These are phyloP conservation scores for Rhodotorula mucilaginosa DNA, from an alignment of 1,284 basidiomycete genomes.

Conservation along the genomic window DNA sequence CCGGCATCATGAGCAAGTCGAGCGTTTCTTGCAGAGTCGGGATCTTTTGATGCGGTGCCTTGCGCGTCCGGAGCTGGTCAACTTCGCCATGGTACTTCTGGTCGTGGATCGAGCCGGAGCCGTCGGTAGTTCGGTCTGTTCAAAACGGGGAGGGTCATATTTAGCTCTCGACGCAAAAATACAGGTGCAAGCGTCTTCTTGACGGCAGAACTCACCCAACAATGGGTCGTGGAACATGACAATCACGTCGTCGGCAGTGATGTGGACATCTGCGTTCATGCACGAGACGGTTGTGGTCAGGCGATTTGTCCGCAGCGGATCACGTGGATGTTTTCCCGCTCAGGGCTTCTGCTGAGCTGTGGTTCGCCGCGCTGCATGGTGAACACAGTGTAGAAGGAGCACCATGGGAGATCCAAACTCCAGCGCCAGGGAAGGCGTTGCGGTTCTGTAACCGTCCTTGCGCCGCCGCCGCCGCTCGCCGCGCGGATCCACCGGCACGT, in stretches of 20 bases:
- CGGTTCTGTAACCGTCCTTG: too few relatives aligned
- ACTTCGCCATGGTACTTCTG: conserved; percentile 63
- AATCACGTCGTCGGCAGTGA: conserved; percentile 83
- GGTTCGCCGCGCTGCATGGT: too few relatives aligned
- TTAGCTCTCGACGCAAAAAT: background rate
- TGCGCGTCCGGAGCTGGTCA: conserved; percentile 75
- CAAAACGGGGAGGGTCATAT: conserved; percentile 8
- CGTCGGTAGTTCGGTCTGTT: conserved; percentile 58
- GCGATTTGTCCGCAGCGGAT: background rate
- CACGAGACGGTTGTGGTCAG: background rate
- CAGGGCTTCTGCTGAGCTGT: too few relatives aligned
- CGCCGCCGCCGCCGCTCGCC: too few relatives aligned
- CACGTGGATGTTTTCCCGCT: too few relatives aligned
- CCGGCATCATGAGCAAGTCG: conserved; percentile 70
- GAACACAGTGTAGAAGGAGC: too few relatives aligned
- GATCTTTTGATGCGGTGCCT: conserved; percentile 68
- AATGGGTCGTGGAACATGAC: conserved; percentile 63
- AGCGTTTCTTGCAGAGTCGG: conserved; percentile 83
- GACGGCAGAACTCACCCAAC: conserved; percentile 15
- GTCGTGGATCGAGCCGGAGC: conserved; percentile 55
- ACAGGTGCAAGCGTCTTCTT: background rate
- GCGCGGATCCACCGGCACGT: too few relatives aligned
- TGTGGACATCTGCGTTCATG: conserved; percentile 52
- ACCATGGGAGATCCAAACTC: too few relatives aligned
- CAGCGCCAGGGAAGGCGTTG: too few relatives aligned